Conservation (phyloP, 2,329 filamentous ascomycete species). For the Trichophyton rubrum region DNA sequence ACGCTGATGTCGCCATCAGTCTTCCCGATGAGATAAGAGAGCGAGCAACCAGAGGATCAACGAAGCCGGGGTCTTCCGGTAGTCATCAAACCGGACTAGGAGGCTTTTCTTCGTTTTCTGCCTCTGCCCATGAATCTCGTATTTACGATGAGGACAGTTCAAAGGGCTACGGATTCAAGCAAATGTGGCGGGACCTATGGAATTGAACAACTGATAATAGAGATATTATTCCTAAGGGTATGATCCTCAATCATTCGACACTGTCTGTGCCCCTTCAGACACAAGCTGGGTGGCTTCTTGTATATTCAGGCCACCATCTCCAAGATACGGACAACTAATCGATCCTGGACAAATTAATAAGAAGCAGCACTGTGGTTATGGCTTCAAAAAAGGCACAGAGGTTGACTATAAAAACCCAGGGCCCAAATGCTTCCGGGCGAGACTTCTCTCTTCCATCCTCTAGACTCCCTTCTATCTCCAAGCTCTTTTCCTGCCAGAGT, state of each 20-base stretch:
- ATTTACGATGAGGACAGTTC: conserved; percentile 63
- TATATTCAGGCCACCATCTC: no score
- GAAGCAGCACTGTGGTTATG: neutral
- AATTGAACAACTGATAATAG: conserved; percentile 8
- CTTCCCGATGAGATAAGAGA: conserved; percentile 61
- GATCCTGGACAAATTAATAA: neutral
- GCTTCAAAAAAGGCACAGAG: neutral
- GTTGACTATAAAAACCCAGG: neutral
- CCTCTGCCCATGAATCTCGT: conserved; percentile 35
- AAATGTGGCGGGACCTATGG: conserved; percentile 82
- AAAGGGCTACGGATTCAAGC: conserved; percentile 66
- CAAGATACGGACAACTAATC: no score
- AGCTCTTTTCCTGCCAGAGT: no score
- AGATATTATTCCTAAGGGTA: neutral
- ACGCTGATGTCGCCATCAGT: conserved; percentile 69
- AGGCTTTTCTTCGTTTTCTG: conserved; percentile 51
- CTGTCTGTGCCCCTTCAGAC: no score
- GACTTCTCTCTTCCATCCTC: neutral
- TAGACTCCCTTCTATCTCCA: neutral
- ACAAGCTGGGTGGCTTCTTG: no score
- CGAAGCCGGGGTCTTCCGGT: neutral
- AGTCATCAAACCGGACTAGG: conserved; percentile 23
- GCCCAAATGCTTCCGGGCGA: neutral
- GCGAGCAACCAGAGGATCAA: conserved; percentile 42
- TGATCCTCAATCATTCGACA: neutral